Evolutionary conservation across 495 filamentous ascomycete genomes (phyloP), one percentile per base, ranked within the genome.

Genomic region (Daldinia grandis): DNA sequence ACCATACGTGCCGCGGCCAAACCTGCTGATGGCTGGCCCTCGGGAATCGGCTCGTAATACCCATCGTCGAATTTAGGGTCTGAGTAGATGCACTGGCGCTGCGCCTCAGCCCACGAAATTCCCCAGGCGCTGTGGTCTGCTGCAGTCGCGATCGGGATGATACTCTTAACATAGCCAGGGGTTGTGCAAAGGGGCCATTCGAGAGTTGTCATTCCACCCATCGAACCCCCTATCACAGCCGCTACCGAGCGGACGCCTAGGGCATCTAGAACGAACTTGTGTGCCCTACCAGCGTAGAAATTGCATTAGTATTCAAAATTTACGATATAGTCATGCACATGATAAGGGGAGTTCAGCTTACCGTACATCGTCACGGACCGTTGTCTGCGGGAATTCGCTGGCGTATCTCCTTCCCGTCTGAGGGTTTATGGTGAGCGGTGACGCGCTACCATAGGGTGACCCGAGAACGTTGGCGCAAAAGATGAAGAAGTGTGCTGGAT

Each of bases 171-270:
- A 31, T 78, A 81, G 14, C 75, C 75, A 2, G 54, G 59, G 4
- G 31, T 53, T 4, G 75, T 76, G 31, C 63, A 77, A 4, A 80
- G 64, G 21, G 78, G 70, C 79, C 79, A 80, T 57, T 81, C 79
- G 9, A 81, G 73, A 12, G 77, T 76, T 33, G 71, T 71, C 78
- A 80, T 80, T 8, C 79, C 79, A 14, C 79, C 78, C 78, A 80
- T 80, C 15, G 76, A 78, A 27, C 77, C 78, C 5, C 79, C 79
- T 24, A 81, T 73, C 1, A 79, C 78, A 17, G 75, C 76, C 14
- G 73, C 76, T 17, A 81, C 70, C 1, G 68, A 69, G n/a, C 31
- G 44, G 9, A 80, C 77, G 19, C 77, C 79, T 30, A 81, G 59
- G 35, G 69, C 69, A 50, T 81, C 77, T 19, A 81, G 75, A 7